These are phyloP conservation scores for Metarhizium robertsii DNA, from an alignment of 2,329 filamentous ascomycete genomes.

Conservation along the genomic window DNA sequence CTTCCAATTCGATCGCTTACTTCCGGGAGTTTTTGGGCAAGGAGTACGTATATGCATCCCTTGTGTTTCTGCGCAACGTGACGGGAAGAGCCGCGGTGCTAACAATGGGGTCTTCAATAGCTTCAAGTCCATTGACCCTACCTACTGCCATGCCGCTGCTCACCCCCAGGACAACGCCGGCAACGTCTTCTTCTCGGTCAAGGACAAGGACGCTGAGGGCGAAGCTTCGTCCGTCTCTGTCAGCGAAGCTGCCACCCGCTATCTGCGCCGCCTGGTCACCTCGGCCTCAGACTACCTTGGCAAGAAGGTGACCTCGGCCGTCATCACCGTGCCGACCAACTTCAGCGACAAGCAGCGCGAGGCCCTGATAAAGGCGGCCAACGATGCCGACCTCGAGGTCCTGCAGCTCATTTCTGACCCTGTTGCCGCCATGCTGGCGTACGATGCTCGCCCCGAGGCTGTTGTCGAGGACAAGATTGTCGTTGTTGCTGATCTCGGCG, in stretches of 20 bases:
- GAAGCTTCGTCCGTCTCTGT: conserved; percentile 61
- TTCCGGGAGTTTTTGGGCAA: conserved; percentile 95
- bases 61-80: neutral
- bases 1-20: conserved; percentile 86
- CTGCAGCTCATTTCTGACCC: conserved; percentile 92
- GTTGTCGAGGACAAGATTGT: conserved; percentile 75
- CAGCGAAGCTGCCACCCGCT: conserved; percentile 74
- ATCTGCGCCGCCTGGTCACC: conserved; percentile 69
- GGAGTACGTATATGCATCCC: conserved; percentile 50
- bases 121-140: conserved; percentile 94
- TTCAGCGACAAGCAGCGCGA: conserved; percentile 80
- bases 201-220: conserved; percentile 61
- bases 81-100: neutral
- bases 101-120: conserved; percentile 22
- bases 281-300: conserved; percentile 89
- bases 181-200: conserved; percentile 71
- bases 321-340: conserved; percentile 90
- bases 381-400: conserved; percentile 74
- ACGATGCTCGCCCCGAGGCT: conserved; percentile 75
- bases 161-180: conserved; percentile 71
- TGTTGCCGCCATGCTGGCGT: conserved; percentile 78
- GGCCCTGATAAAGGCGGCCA: conserved; percentile 68
- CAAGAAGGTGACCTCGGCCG: conserved; percentile 87
- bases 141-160: conserved; percentile 85
- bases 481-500: conserved; percentile 86